phyloP scores from a whole-genome alignment of 495 filamentous ascomycete genomes.

The Clohesyomyces aquaticus region DNA sequence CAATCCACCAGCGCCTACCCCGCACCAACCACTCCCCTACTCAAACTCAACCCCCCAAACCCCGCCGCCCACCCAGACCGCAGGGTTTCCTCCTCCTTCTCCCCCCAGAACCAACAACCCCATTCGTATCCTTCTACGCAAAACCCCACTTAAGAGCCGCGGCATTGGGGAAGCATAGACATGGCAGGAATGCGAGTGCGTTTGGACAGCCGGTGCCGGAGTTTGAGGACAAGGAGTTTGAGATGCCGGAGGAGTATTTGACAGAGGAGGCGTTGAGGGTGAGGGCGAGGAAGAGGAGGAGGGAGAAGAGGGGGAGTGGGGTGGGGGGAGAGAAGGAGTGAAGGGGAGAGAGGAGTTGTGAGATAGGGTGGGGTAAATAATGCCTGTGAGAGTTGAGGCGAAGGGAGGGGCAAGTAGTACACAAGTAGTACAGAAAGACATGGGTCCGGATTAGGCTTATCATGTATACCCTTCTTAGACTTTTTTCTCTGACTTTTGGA shows the following conservation, averaged over 20 bases:
- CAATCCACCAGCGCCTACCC: neutral
- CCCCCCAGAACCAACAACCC: slow-evolving; percentile 54
- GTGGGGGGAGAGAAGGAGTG: neutral
- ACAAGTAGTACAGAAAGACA: neutral
- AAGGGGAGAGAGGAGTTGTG: neutral
- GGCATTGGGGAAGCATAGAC: slow-evolving; percentile 66
- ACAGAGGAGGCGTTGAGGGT: slow-evolving; percentile 69
- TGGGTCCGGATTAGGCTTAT: neutral
- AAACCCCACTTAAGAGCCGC: slow-evolving; percentile 76
- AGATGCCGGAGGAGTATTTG: slow-evolving; percentile 69
- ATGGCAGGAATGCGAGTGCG: slow-evolving; percentile 60
- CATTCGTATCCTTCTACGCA: slow-evolving; percentile 83
- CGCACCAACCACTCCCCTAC: slow-evolving; percentile 33
- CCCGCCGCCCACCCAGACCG: slow-evolving; percentile 34
- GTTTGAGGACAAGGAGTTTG: slow-evolving; percentile 68
- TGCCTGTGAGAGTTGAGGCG: neutral
- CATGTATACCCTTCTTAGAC: slow-evolving; percentile 12
- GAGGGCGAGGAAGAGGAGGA: slow-evolving; percentile 63
- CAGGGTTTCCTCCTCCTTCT: slow-evolving; percentile 31
- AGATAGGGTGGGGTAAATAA: neutral
- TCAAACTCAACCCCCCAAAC: slow-evolving; percentile 36
- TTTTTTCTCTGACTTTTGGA: too few species aligned
- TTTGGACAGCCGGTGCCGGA: slow-evolving; percentile 87
- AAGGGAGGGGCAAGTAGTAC: neutral
- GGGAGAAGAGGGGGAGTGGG: slow-evolving; percentile 42